These are phyloP conservation scores for Calocybe gangraenosa DNA, from an alignment of 768 basidiomycete species.

Conservation along the genomic window DNA sequence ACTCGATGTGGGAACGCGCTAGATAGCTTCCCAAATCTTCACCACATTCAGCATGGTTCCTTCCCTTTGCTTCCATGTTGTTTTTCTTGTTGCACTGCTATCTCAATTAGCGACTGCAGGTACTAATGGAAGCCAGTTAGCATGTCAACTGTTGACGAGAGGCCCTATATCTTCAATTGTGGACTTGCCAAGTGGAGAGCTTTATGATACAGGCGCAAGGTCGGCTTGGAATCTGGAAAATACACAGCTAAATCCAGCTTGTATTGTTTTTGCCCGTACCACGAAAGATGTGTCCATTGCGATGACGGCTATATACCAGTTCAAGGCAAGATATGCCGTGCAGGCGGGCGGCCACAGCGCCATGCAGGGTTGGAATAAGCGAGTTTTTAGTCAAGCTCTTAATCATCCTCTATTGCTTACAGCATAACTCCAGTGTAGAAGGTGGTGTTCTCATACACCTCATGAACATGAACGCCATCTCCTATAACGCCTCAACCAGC, in stretches of 20 bases:
- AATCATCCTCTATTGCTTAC: not conserved
- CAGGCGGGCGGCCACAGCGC: conserved; percentile 38
- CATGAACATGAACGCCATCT: conserved; percentile 31
- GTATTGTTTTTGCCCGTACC: conserved; percentile 30
- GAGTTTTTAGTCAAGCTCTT: conserved; percentile 7
- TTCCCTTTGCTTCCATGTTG: no score
- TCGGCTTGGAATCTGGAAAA: conserved; percentile 33
- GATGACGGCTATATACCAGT: conserved; percentile 32
- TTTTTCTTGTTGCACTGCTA: no score
- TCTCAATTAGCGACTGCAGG: no score
- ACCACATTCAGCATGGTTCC: no score
- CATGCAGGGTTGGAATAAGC: conserved; percentile 43
- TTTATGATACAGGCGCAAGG: not conserved
- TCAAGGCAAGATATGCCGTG: conserved; percentile 34
- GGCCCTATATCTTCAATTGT: not conserved
- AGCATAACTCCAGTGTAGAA: conserved; percentile 27
- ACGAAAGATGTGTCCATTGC: conserved; percentile 30
- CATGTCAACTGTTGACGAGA: not conserved
- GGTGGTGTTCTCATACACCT: conserved; percentile 36
- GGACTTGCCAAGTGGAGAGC: not conserved
- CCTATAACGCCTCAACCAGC: conserved; percentile 30
- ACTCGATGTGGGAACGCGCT: no score
- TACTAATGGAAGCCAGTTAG: not conserved
- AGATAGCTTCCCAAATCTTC: no score
- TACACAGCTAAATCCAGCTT: conserved; percentile 25